phyloP scores from a whole-genome alignment of 495 filamentous ascomycete genomes.

The Penicillium nucicola region DNA sequence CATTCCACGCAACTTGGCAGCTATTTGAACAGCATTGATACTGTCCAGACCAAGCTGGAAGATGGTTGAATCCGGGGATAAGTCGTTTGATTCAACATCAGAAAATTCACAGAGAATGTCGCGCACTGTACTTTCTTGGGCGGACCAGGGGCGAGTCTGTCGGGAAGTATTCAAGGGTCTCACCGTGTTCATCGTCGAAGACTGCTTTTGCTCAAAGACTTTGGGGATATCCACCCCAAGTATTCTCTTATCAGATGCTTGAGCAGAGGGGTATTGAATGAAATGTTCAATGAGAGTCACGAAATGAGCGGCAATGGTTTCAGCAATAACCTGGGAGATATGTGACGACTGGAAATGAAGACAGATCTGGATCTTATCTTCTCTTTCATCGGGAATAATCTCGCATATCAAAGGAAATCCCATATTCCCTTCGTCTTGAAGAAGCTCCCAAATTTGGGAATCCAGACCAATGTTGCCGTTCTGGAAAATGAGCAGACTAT shows the following conservation, averaged over 20 bases:
- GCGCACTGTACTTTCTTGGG: slow-evolving; percentile 57
- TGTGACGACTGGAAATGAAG: slow-evolving; percentile 32
- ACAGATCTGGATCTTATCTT: slow-evolving; percentile 31
- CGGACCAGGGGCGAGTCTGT: slow-evolving; percentile 40
- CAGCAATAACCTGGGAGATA: slow-evolving; percentile 35
- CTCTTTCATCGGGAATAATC: slow-evolving; percentile 50
- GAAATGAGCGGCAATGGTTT: slow-evolving; percentile 48
- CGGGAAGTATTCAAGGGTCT: not conserved
- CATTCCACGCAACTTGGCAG: slow-evolving; percentile 57
- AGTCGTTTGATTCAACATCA: slow-evolving; percentile 32
- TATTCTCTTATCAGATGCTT: slow-evolving; percentile 24
- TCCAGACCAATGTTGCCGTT: slow-evolving; percentile 50
- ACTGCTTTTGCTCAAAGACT: slow-evolving; percentile 9
- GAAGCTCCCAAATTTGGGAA: slow-evolving; percentile 58
- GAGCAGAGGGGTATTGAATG: slow-evolving; percentile 29
- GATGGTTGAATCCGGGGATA: slow-evolving; percentile 53
- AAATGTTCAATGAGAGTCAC: slow-evolving; percentile 41
- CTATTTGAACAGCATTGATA: slow-evolving; percentile 54
- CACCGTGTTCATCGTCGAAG: not conserved
- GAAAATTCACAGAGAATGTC: slow-evolving; percentile 56
- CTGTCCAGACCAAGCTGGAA: slow-evolving; percentile 44
- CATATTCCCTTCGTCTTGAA: slow-evolving; percentile 70
- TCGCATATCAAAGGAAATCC: slow-evolving; percentile 73
- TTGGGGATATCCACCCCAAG: slow-evolving; percentile 1
- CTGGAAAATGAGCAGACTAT: slow-evolving; percentile 75